Conservation (phyloP, 306 rosid species). For the Sphenostylis stenocarpa region DNA sequence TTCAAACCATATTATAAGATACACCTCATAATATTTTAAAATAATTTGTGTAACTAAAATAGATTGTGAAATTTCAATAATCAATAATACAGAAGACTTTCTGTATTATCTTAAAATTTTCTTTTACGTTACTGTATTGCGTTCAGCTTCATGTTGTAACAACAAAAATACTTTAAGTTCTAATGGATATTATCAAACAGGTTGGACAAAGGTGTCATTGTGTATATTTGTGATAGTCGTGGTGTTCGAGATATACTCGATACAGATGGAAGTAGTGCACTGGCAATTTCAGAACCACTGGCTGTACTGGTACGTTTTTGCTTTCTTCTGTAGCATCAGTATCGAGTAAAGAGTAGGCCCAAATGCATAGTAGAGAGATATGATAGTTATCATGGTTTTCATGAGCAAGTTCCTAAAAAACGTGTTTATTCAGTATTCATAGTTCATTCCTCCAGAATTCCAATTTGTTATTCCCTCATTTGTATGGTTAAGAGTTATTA, state of each 20-base stretch:
- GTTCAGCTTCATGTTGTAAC: slow-evolving; percentile 15
- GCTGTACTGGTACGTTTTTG: slow-evolving; percentile 72
- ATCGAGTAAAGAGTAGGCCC: background rate
- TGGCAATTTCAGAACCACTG: slow-evolving; percentile 85
- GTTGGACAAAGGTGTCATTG: slow-evolving; percentile 98
- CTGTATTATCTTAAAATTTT: slow-evolving; percentile 1
- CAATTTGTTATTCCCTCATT: background rate
- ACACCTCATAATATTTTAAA: slow-evolving; percentile 23
- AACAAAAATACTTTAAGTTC: slow-evolving; percentile 1
- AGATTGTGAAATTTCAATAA: slow-evolving; percentile 7
- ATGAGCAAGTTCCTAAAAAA: background rate
- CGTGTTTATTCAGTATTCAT: background rate
- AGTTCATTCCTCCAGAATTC: background rate
- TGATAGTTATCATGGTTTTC: slow-evolving; percentile 1
- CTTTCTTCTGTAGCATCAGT: slow-evolving; percentile 1
- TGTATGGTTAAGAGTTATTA: background rate
- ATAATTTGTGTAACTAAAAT: background rate
- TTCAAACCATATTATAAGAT: slow-evolving; percentile 27
- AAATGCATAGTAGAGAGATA: slow-evolving; percentile 1
- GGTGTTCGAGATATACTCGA: slow-evolving; percentile 96
- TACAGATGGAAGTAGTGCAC: slow-evolving; percentile 86
- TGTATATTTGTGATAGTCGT: slow-evolving; percentile 82
- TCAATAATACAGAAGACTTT: background rate
- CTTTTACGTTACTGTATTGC: background rate
- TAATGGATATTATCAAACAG: slow-evolving; percentile 54